Conservation (phyloP, 2,329 filamentous ascomycete species). For the Lecanoromycetidae sp. region DNA sequence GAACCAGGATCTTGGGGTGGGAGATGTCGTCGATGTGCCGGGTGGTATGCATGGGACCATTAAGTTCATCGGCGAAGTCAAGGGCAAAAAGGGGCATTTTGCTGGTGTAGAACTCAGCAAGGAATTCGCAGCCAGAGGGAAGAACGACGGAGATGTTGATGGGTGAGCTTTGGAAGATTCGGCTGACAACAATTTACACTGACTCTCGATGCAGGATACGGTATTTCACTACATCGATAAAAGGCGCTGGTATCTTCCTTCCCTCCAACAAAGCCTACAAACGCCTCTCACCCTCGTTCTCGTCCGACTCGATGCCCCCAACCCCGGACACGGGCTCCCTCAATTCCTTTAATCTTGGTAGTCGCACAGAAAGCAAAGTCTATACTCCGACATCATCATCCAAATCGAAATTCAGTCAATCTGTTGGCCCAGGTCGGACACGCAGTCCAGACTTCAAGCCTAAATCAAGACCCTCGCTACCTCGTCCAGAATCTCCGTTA, state of each 20-base stretch:
- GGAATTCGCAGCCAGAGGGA: constrained; percentile 71
- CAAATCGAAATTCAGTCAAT: constrained; percentile 70
- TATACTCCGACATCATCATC: constrained; percentile 42
- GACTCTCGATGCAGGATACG: constrained; percentile 31
- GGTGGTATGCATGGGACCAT: constrained; percentile 85
- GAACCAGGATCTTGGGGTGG: constrained; percentile 51
- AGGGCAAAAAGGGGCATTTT: constrained; percentile 82
- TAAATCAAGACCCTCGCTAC: constrained; percentile 61
- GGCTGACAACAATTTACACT: not conserved
- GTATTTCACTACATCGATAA: constrained; percentile 70
- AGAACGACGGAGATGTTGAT: constrained; percentile 93
- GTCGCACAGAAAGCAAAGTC: constrained; percentile 43
- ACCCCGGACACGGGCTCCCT: constrained; percentile 58
- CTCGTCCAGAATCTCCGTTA: constrained; percentile 76
- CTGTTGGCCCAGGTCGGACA: constrained; percentile 62
- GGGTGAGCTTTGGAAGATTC: constrained; percentile 49
- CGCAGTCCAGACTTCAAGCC: constrained; percentile 60
- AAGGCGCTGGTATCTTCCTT: constrained; percentile 86
- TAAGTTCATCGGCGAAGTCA: constrained; percentile 76
- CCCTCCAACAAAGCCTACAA: constrained; percentile 69
- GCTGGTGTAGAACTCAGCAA: constrained; percentile 78
- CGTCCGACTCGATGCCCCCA: constrained; percentile 44
- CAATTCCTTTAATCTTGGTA: constrained; percentile 38
- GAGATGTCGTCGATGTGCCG: constrained; percentile 80
- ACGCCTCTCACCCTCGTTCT: constrained; percentile 46